These are phyloP conservation scores for Bryum argenteum DNA, from an alignment of 225 moss, liverwort and hornwort species.

Conservation along the genomic window DNA sequence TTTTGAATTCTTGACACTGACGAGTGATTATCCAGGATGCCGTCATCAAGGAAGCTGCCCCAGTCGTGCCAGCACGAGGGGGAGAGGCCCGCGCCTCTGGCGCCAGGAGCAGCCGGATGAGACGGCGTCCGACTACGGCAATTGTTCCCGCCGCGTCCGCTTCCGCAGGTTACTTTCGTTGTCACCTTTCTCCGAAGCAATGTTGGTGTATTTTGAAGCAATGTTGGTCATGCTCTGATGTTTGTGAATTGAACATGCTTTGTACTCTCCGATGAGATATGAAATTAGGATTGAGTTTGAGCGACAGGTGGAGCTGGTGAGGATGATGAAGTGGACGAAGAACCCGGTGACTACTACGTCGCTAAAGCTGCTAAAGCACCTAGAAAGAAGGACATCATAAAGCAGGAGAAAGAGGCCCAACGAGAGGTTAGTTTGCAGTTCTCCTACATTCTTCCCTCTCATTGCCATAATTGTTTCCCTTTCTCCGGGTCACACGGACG, in stretches of 20 bases:
- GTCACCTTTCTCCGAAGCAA: background rate
- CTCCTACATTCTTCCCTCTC: background rate
- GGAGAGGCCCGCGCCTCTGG: conserved; percentile 34
- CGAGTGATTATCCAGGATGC: conserved; percentile 33
- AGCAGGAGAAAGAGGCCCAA: conserved; percentile 85
- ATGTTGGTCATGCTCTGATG: background rate
- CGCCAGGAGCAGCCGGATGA: conserved; percentile 44
- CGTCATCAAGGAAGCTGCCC: conserved; percentile 9
- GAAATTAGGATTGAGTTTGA: background rate
- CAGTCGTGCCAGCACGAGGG: conserved; percentile 20
- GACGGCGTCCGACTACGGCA: conserved; percentile 39
- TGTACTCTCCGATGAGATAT: background rate
- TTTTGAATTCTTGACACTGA: background rate
- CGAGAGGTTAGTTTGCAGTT: conserved; percentile 63
- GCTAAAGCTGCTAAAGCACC: conserved; percentile 71
- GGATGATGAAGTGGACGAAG: conserved; percentile 49
- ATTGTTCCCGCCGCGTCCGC: conserved; percentile 48
- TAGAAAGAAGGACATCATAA: conserved; percentile 74
- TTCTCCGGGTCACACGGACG: background rate
- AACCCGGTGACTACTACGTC: conserved; percentile 61
- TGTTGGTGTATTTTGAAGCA: background rate
- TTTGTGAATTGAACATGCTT: conserved; percentile 1
- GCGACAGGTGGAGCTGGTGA: conserved; percentile 46
- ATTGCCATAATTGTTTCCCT: background rate
- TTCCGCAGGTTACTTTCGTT: conserved; percentile 35